Evolutionary conservation across 2,329 filamentous ascomycete genomes (phyloP).

Genomic region (Neurospora crassa): DNA sequence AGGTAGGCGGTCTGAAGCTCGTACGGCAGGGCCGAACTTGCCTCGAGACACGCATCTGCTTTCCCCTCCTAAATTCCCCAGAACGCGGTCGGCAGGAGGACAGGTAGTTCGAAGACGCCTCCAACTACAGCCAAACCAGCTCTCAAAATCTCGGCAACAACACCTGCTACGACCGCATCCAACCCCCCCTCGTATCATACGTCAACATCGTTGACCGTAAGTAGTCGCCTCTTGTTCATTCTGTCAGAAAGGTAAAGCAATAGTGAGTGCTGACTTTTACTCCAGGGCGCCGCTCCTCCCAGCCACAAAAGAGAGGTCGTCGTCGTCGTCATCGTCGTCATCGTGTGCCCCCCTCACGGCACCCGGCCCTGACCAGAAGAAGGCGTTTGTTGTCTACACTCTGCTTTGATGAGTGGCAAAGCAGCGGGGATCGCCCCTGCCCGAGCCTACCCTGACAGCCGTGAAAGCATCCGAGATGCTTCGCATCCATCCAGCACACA

Average conservation of each 20-base stretch:
- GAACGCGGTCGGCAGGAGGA: neutral
- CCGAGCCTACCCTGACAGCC: slow-evolving; percentile 9
- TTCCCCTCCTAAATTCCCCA: neutral
- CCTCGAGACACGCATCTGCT: neutral
- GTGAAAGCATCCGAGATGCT: slow-evolving; percentile 11
- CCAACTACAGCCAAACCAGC: slow-evolving; percentile 17
- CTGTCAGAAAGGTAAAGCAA: neutral
- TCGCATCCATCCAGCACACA: slow-evolving; percentile 13
- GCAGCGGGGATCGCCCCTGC: slow-evolving; percentile 3
- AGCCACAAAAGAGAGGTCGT: neutral
- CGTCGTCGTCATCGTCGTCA: neutral
- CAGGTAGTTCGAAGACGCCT: slow-evolving; percentile 8
- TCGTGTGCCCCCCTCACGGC: neutral
- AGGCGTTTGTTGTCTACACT: neutral
- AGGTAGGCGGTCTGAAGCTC: neutral
- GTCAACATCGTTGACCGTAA: neutral
- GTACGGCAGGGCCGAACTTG: neutral
- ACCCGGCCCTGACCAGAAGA: neutral
- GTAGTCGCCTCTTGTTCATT: neutral
- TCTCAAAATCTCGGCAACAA: slow-evolving; percentile 13
- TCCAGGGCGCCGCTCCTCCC: neutral
- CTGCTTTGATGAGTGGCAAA: neutral
- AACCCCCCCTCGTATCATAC: slow-evolving; percentile 4
- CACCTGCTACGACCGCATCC: slow-evolving; percentile 13
- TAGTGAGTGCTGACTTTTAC: neutral